phyloP scores from a whole-genome alignment of 2,329 filamentous ascomycete species.

The Fusarium chaquense region DNA sequence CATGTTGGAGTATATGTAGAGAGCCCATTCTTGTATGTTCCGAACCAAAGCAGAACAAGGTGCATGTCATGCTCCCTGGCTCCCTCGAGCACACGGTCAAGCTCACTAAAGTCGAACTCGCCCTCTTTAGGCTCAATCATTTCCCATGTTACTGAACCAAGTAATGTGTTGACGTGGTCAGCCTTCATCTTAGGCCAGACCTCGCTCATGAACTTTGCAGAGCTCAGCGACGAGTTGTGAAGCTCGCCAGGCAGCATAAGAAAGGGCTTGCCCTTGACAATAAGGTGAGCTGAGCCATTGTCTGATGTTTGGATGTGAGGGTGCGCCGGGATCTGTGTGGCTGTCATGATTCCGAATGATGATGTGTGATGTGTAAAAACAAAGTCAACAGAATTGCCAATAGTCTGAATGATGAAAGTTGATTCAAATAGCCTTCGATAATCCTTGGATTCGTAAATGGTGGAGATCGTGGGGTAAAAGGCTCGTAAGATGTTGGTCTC shows the following conservation, averaged over 20 bases:
- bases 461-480: not conserved
- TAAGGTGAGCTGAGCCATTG: conserved; percentile 51
- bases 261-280: conserved; percentile 55
- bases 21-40: conserved; percentile 55
- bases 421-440: not conserved
- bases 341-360: conserved; percentile 20
- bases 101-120: conserved; percentile 51
- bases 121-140: conserved; percentile 54
- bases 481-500: not conserved
- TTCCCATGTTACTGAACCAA: conserved; percentile 55
- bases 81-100: conserved; percentile 51
- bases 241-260: conserved; percentile 53
- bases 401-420: not conserved
- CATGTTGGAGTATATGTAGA: conserved; percentile 53
- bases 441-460: not conserved
- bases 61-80: conserved; percentile 51
- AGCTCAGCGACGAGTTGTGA: conserved; percentile 54
- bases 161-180: conserved; percentile 53
- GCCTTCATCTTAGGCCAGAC: conserved; percentile 51
- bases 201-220: conserved; percentile 50
- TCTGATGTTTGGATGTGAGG: conserved; percentile 41
- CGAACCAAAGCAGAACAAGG: conserved; percentile 56
- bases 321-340: not conserved
- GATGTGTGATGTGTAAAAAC: not conserved
- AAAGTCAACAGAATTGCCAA: not conserved